Percentiles rank a stretch among this genome's conserved stretches.
phyloP scores from a whole-genome alignment of 2,329 filamentous ascomycete genomes.

The Myriangium duriaei region DNA sequence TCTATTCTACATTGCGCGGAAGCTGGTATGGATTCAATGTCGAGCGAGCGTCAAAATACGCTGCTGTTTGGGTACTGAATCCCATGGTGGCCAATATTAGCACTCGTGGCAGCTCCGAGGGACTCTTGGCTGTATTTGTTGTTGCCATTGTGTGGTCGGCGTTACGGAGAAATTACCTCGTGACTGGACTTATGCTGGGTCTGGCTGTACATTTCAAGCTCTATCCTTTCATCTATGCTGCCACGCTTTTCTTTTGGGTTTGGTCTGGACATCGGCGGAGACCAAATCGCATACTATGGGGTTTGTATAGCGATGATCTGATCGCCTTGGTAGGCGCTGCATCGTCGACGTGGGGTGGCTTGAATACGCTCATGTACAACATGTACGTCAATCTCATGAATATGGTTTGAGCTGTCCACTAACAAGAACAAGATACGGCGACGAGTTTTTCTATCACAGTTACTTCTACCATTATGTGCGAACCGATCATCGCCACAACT shows the following conservation, averaged over 20 bases:
- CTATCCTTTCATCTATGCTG: constrained; percentile 92
- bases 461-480: constrained; percentile 87
- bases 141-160: constrained; percentile 75
- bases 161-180: constrained; percentile 43
- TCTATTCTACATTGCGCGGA: constrained; percentile 42
- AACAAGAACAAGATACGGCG: constrained; percentile 50
- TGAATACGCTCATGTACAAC: constrained; percentile 70
- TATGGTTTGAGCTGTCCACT: not conserved
- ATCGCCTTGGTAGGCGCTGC: not conserved
- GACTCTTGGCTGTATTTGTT: constrained; percentile 73
- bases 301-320: too few species aligned
- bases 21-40: constrained; percentile 30
- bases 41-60: constrained; percentile 56
- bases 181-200: constrained; percentile 67
- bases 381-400: too few species aligned
- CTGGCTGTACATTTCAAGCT: constrained; percentile 95
- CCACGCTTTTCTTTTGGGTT: constrained; percentile 70
- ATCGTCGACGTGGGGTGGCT: constrained; percentile 49
- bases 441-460: constrained; percentile 74
- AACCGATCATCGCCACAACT: constrained; percentile 95
- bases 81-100: constrained; percentile 98
- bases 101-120: constrained; percentile 87
- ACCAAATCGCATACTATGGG: too few species aligned
- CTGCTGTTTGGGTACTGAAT: constrained; percentile 85
- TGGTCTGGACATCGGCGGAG: too few species aligned